phyloP scores from a whole-genome alignment of 2,329 filamentous ascomycete species.

The Stylonectria norvegica region DNA sequence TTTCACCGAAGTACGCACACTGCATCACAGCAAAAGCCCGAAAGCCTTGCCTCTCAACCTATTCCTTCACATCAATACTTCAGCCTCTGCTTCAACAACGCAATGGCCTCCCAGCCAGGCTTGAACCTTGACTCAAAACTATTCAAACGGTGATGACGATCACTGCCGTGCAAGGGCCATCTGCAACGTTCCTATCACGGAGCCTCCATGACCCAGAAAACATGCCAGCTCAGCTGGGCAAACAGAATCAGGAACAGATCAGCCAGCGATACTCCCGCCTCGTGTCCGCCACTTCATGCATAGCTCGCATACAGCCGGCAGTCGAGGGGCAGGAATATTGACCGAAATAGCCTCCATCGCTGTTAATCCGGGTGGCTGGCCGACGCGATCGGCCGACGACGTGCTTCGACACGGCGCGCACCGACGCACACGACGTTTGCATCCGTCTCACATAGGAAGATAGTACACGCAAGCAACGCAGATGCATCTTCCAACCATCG shows the following conservation, averaged over 20 bases:
- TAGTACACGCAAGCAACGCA: no score
- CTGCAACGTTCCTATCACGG: neutral
- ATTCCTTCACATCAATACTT: neutral
- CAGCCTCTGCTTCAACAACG: no score
- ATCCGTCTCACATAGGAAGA: no score
- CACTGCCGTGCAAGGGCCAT: neutral
- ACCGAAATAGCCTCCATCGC: neutral
- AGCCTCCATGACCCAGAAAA: neutral
- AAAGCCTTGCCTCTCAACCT: neutral
- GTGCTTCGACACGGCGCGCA: constrained; percentile 1
- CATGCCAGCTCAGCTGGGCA: neutral
- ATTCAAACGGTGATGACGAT: neutral
- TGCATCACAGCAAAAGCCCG: neutral
- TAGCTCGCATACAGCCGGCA: neutral
- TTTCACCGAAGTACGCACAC: neutral
- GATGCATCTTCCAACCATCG: neutral
- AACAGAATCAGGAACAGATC: neutral
- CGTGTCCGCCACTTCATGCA: neutral
- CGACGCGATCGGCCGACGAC: constrained; percentile 2
- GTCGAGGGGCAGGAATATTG: constrained; percentile 5
- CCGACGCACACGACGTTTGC: constrained; percentile 7
- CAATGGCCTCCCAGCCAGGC: neutral
- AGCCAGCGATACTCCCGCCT: neutral
- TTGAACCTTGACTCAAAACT: neutral
- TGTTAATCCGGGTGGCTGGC: constrained; percentile 3